Base-by-base conservation (phyloP, 2,329 filamentous ascomycete genomes). In the Colletotrichum eleusines region DNA sequence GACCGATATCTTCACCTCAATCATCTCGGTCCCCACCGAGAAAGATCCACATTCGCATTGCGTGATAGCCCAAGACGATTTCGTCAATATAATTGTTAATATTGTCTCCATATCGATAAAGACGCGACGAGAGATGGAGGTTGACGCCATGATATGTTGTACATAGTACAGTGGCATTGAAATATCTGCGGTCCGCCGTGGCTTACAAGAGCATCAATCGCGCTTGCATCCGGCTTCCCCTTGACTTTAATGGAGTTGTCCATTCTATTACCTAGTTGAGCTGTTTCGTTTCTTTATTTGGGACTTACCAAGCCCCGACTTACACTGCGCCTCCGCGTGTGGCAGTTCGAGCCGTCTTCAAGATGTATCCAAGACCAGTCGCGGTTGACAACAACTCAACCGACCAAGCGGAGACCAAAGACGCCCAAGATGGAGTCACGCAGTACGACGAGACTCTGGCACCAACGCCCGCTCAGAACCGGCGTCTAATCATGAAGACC, bases 401-500 rank as follows among this genome's bases (percentile, higher is more conserved):
- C 16, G 44, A 48, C 20, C 31, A 46, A 46, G 11, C 51, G 7
- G 51, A 61, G 2, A 23, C 23, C 16, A 62, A 71, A 20, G 31
- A 68, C 26, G 44, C 38, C 16, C 51, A 62, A n/a, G 64, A 71
- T 63, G 58, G 28, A 31, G 26, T 12, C 26, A 33, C 16, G 5
- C 23, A 63, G 20, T 50, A 50, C 46, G 59, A 57, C 40, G 59
- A 60, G 20, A 26, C 50, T 20, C 31, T 68, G 42, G 44, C 46
- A 28, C 12, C 68, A 16, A 72, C 46, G 59, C 44, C 63, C 14
- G 72, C 69, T 3, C 51, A 69, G 42, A 68, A 63, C 50, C 44
- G 73, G 16, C 65, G 66, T n/a, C 33, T 74, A 18, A n/a, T 66
- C 8, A 51, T 69, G 44, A 74, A 74, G 67, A 74, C 72, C 20